phyloP scores from a whole-genome alignment of 352 stramenopile genomes.

The Phytophthora sp. region DNA sequence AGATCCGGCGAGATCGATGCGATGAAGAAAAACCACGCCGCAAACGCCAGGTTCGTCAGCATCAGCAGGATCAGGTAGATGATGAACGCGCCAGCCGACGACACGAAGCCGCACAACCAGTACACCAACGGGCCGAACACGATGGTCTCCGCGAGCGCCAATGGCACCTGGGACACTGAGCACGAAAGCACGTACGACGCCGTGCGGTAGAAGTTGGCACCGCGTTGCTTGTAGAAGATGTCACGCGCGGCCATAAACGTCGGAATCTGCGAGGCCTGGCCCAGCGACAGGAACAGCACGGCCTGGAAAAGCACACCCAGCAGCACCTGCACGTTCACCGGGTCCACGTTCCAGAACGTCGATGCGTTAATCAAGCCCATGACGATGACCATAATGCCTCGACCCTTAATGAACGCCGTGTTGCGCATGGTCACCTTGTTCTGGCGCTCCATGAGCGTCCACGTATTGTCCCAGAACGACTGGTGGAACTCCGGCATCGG shows the following conservation, averaged over 20 bases:
- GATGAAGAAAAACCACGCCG: slow-evolving; percentile 59
- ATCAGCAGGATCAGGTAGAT: slow-evolving; percentile 52
- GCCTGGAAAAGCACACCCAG: slow-evolving; percentile 81
- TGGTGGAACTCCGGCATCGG: slow-evolving; percentile 52
- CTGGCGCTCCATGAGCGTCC: slow-evolving; percentile 53
- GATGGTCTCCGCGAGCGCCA: slow-evolving; percentile 63
- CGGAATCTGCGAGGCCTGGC: slow-evolving; percentile 74
- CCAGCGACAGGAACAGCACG: slow-evolving; percentile 77
- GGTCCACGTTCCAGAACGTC: slow-evolving; percentile 57
- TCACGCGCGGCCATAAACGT: slow-evolving; percentile 67
- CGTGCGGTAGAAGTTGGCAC: slow-evolving; percentile 80
- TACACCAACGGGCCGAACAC: slow-evolving; percentile 85
- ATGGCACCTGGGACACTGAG: slow-evolving; percentile 67
- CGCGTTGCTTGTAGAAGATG: slow-evolving; percentile 85
- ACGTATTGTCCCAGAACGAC: slow-evolving; percentile 44
- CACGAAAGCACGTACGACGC: slow-evolving; percentile 65
- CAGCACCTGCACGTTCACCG: slow-evolving; percentile 42
- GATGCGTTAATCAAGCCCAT: slow-evolving; percentile 47
- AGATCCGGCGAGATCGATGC: slow-evolving; percentile 36
- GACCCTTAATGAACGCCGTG: slow-evolving; percentile 49
- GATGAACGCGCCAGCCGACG: slow-evolving; percentile 40
- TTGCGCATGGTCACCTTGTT: slow-evolving; percentile 65
- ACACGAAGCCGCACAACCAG: slow-evolving; percentile 73
- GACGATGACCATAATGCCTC: slow-evolving; percentile 47
- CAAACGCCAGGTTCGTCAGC: slow-evolving; percentile 50